These are phyloP conservation scores for Cucurbitaria berberidis DNA, from an alignment of 2,329 filamentous ascomycete species.

Conservation along the genomic window DNA sequence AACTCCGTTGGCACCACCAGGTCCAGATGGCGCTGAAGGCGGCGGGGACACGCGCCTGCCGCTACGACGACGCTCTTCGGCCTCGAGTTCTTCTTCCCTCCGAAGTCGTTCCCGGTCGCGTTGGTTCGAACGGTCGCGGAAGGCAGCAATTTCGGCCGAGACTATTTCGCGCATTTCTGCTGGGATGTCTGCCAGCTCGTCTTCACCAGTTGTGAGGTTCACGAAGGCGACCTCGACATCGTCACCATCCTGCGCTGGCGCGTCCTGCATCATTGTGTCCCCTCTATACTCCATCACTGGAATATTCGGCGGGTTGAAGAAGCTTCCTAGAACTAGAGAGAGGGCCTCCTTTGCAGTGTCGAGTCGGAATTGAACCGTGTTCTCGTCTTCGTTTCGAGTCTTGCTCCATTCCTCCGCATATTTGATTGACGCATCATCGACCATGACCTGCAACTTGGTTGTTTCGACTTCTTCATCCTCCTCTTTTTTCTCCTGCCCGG, in stretches of 20 bases:
- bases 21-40: constrained; percentile 64
- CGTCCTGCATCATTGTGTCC: constrained; percentile 73
- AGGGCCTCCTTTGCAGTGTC: constrained; percentile 73
- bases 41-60: constrained; percentile 74
- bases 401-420: constrained; percentile 85
- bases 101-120: constrained; percentile 86
- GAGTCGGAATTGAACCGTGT: constrained; percentile 69
- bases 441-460: constrained; percentile 69
- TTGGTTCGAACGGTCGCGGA: constrained; percentile 87
- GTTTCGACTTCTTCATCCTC: constrained; percentile 64
- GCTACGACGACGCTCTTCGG: constrained; percentile 78
- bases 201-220: constrained; percentile 74
- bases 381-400: constrained; percentile 67
- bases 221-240: constrained; percentile 89
- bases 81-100: constrained; percentile 91
- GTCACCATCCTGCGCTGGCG: constrained; percentile 58
- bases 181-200: constrained; percentile 93
- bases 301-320: constrained; percentile 68
- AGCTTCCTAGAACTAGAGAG: constrained; percentile 69
- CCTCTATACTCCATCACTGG: constrained; percentile 63
- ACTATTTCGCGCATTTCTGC: constrained; percentile 96
- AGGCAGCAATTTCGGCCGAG: constrained; percentile 90
- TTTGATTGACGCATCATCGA: constrained; percentile 82
- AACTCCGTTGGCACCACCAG: constrained; percentile 72
- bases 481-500: constrained; percentile 53